Evolutionary conservation across 495 filamentous ascomycete species (phyloP), one percentile per base, ranked within the genome.

Genomic region (Hypoxylon crocopeplum): DNA sequence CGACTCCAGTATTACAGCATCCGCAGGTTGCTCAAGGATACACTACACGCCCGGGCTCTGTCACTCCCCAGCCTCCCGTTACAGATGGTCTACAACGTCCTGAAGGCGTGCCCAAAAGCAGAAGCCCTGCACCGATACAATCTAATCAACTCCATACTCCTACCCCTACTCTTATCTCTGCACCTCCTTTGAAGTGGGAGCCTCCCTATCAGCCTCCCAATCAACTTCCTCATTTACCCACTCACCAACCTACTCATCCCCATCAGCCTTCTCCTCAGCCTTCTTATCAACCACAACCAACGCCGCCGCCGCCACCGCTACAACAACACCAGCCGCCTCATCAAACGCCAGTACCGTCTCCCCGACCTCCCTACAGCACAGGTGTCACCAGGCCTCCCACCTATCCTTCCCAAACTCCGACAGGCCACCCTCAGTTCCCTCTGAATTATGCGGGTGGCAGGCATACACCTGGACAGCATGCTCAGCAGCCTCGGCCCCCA

Each of bases 131-230:
- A 6, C 67, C 56, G 11, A 62, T 64, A 37, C 71, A 61, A 36
- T 58, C 51, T 13, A 64, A 41, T 25, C 68, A 66, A 50, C 41
- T 59, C 3, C 61, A 69, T 45, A 56, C 64, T 32, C 57, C 66
- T 21, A 36, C 68, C 16, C 30, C 56, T 24, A 30, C 46, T 21
- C 46, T 48, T 7, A 12, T 19, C 27, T 17, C 27, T 17, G 58
- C 65, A 24, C 66, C 68, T 21, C 37, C 70, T 21, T 65, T 77
- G 39, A 79, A 77, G 64, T 81, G 78, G 79, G 80, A 83, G 50
- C 76, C 75, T 5, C 77, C 71, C 6, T 83, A 82, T 44, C 71
- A 70, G 40, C 70, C 62, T 15, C 52, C 51, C 3, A 27, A 13
- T 49, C 67, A 56, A 40, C 62, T 44, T 29, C 54, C 50, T 54